Evolutionary conservation across 345 rosid genomes (phyloP).

Genomic region (Trapa bicornis): DNA sequence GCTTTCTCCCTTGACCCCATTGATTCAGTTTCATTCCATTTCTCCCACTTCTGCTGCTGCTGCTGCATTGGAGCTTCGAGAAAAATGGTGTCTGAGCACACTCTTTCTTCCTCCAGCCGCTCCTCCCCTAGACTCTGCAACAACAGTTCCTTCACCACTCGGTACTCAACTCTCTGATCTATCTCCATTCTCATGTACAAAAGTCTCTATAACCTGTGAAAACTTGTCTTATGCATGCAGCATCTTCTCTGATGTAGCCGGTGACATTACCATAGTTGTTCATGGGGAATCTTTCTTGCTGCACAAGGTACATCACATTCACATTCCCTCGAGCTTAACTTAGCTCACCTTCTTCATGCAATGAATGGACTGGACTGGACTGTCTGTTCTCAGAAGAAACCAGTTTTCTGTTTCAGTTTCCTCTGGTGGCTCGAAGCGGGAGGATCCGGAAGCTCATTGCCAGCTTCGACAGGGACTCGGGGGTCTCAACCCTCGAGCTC

Average conservation of each 20-base stretch:
- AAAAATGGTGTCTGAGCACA: conserved; percentile 4
- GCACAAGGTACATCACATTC: conserved; percentile 44
- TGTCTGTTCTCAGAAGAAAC: not conserved
- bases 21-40: not conserved
- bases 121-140: not conserved
- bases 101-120: not conserved
- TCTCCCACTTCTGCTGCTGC: not conserved
- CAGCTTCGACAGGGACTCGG: conserved; percentile 34
- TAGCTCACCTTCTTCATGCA: not conserved
- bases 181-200: no score
- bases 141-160: conserved; percentile 6
- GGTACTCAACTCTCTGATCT: not conserved
- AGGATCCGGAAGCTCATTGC: conserved; percentile 61
- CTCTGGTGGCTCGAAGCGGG: conserved; percentile 72
- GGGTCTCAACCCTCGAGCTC: conserved; percentile 43
- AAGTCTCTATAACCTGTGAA: no score
- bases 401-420: conserved; percentile 40
- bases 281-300: conserved; percentile 75
- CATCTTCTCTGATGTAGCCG: conserved; percentile 80
- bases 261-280: conserved; percentile 64
- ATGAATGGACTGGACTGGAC: not conserved
- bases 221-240: conserved; percentile 19
- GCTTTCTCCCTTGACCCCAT: no score
- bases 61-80: not conserved
- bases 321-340: no score